Percentiles rank a stretch among this genome's conserved stretches.
Conservation (phyloP, 2,329 filamentous ascomycete genomes). For the Ceratocystis cubensis region DNA sequence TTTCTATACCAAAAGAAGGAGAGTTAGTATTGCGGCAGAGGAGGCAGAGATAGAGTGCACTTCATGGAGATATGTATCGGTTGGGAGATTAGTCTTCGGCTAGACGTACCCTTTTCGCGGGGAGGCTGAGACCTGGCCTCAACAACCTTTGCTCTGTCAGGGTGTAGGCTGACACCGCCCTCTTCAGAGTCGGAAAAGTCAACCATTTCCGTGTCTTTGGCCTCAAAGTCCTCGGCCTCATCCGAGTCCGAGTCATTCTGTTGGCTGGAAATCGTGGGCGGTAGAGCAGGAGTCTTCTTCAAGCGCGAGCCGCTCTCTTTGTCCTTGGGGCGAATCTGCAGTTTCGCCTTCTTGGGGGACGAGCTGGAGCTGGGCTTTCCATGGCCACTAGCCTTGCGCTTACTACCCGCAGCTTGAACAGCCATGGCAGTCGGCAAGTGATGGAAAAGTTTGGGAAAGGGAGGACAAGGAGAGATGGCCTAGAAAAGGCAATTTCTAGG, state of each 20-base stretch:
- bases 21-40: background rate
- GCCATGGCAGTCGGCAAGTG: constrained; percentile 15
- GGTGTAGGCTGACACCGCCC: constrained; percentile 38
- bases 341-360: constrained; percentile 40
- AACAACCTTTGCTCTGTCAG: constrained; percentile 27
- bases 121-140: constrained; percentile 24
- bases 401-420: constrained; percentile 37
- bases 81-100: background rate
- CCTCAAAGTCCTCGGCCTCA: constrained; percentile 31
- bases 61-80: background rate
- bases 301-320: constrained; percentile 17
- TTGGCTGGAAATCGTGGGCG: constrained; percentile 26
- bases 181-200: constrained; percentile 41
- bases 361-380: constrained; percentile 34
- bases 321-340: constrained; percentile 30
- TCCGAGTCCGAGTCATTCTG: constrained; percentile 29
- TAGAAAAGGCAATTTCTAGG: background rate
- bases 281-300: constrained; percentile 26
- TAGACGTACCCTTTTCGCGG: constrained; percentile 19
- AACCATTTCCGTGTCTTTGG: constrained; percentile 33
- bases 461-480: constrained; percentile 8
- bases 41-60: background rate
- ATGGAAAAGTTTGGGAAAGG: constrained; percentile 12
- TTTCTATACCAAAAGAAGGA: constrained; percentile 36
- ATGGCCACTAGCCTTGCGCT: constrained; percentile 42